These are phyloP conservation scores for Schwanniomyces occidentalis DNA, from an alignment of 805 yeast species.

Conservation along the genomic window DNA sequence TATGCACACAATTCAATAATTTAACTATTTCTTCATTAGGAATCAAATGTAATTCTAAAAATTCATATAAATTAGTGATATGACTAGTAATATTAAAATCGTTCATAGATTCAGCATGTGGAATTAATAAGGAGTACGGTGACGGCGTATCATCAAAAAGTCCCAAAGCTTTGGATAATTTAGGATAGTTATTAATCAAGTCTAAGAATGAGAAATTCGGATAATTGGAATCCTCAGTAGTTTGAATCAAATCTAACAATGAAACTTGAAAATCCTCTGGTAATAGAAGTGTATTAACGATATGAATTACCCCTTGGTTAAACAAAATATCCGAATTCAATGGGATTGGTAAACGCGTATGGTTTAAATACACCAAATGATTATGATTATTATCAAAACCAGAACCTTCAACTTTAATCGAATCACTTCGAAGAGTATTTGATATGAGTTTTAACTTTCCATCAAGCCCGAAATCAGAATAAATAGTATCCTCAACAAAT, in stretches of 20 bases:
- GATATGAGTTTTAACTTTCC: conserved; percentile 15
- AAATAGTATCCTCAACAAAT: conserved; percentile 63
- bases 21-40: conserved; percentile 53
- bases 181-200: conserved; percentile 45
- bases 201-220: conserved; percentile 38
- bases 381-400: conserved; percentile 18
- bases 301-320: conserved; percentile 83
- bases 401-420: conserved; percentile 20
- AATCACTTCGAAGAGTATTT: conserved; percentile 29
- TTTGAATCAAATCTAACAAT: conserved; percentile 52
- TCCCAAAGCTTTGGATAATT: conserved; percentile 43
- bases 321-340: conserved; percentile 67
- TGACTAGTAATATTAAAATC: conserved; percentile 50
- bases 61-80: conserved; percentile 46
- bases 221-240: conserved; percentile 45
- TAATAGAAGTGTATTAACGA: conserved; percentile 54
- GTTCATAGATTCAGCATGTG: conserved; percentile 57
- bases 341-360: conserved; percentile 33
- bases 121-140: conserved; percentile 67
- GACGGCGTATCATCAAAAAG: conserved; percentile 23
- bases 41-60: conserved; percentile 68
- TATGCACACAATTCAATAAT: conserved; percentile 48
- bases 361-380: conserved; percentile 30
- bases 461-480: conserved; percentile 54
- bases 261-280: conserved; percentile 59